phyloP scores from a whole-genome alignment of 352 stramenopile genomes.

The Phytopythium helicoides region DNA sequence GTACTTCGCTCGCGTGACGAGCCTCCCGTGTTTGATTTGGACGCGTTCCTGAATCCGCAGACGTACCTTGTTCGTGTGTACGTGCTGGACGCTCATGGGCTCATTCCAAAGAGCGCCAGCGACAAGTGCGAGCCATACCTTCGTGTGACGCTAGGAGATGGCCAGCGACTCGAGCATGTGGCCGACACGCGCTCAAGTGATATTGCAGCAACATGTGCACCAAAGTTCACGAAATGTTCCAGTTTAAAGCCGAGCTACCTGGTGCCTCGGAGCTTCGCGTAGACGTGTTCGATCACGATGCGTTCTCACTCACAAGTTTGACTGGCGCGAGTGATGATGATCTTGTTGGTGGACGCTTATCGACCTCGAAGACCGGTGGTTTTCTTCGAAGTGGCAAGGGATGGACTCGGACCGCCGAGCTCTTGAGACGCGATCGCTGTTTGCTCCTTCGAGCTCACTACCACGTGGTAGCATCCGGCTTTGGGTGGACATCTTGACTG shows the following conservation, averaged over 20 bases:
- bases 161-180: slow-evolving; percentile 54
- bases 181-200: slow-evolving; percentile 85
- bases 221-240: slow-evolving; percentile 91
- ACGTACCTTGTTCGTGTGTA: slow-evolving; percentile 87
- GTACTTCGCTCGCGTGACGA: slow-evolving; percentile 73
- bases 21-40: slow-evolving; percentile 66
- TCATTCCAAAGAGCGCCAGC: slow-evolving; percentile 81
- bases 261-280: slow-evolving; percentile 66
- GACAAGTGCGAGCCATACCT: slow-evolving; percentile 88
- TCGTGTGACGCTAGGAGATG: slow-evolving; percentile 74
- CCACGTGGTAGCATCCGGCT: slow-evolving; percentile 70
- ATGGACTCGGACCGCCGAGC: slow-evolving; percentile 14
- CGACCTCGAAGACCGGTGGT: slow-evolving; percentile 93
- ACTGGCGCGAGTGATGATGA: slow-evolving; percentile 71
- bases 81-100: slow-evolving; percentile 74
- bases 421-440: slow-evolving; percentile 61
- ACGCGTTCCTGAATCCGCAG: slow-evolving; percentile 71
- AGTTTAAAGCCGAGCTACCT: slow-evolving; percentile 89
- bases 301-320: slow-evolving; percentile 58
- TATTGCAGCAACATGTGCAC: slow-evolving; percentile 62
- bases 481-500: slow-evolving; percentile 90
- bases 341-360: slow-evolving; percentile 92
- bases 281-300: slow-evolving; percentile 74
- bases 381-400: slow-evolving; percentile 80
- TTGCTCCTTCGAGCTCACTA: slow-evolving; percentile 66